Evolutionary conservation across 352 stramenopile genomes (phyloP).

Genomic region (Blastocystis sp.): DNA sequence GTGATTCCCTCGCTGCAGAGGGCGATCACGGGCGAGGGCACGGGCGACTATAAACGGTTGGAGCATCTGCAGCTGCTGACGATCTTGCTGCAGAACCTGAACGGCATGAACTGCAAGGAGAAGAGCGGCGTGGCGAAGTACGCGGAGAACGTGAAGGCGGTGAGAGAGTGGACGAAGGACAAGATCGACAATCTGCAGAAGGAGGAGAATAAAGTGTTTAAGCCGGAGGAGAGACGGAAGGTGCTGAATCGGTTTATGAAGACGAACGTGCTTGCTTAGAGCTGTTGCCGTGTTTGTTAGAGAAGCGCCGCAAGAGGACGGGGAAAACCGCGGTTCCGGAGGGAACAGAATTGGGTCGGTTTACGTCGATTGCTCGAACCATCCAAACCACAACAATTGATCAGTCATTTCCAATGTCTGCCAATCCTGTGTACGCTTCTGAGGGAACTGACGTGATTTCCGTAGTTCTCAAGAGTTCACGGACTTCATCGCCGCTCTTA

Average conservation of each 20-base stretch:
- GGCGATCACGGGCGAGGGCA: neutral
- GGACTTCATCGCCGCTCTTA: constrained; percentile 23
- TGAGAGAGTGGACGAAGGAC: constrained; percentile 26
- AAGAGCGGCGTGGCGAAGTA: neutral
- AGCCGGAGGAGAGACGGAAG: neutral
- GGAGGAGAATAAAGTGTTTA: constrained; percentile 1
- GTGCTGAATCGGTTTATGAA: neutral
- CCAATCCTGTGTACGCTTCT: constrained; percentile 6
- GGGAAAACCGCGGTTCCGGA: neutral
- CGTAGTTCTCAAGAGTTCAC: constrained; percentile 51
- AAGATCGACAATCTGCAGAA: constrained; percentile 40
- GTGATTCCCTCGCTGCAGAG: neutral
- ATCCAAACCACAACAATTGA: neutral
- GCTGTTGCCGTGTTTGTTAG: neutral
- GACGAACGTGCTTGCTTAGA: neutral
- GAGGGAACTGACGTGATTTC: neutral
- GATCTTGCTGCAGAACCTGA: neutral
- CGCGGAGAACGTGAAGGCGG: neutral
- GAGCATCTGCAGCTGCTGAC: constrained; percentile 16
- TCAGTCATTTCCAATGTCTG: constrained; percentile 8
- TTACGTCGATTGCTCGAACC: neutral
- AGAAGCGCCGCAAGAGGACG: neutral
- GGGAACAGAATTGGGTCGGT: neutral
- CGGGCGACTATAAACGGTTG: constrained; percentile 34
- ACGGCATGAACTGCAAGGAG: neutral